Base-by-base conservation (phyloP, 116 monocot species). In the Cymodocea nodosa region DNA sequence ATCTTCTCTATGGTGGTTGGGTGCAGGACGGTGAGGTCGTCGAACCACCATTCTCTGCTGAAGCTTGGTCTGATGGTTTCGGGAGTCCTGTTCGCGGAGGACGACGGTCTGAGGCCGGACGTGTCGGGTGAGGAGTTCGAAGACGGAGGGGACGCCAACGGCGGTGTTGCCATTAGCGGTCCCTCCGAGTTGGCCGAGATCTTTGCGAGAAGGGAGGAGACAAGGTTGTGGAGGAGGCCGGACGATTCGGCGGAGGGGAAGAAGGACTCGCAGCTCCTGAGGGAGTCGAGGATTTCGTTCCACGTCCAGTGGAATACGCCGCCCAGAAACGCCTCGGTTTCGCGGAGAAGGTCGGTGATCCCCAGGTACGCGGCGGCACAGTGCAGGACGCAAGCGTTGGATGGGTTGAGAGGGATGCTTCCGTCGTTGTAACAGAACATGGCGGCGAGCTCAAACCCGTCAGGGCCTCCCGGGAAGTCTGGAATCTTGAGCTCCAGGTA, bases 31-130 rank as follows among this genome's bases (percentile, higher is more conserved):
- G 83, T 56, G 19, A 90, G 74, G 59, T 90, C 87, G n/a, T 87
- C 87, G 36, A 87, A 90, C 90, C 91, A 97, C 97, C 97, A 97
- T 56, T 91, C 97, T 50, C 65, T 82, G 50, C 35, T 68, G 37
- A 67, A 63, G 60, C 80, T 79, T 2, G 78, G 85, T 52, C 62
- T 86, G 35, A 73, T 63, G 14, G 80, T 59, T 6, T 85, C 83
- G 1, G 80, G 76, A 19, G 85, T 81, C 68, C 74, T 83, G 40
- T 54, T 65, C 53, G 83, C 75, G 4, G 77, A 79, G 4, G 77
- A 85, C 49, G 77, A 85, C 49, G 61, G 57, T 39, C 77, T 60
- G 65, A 76, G 73, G 7, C 61, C 71, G 5, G 62, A 60, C 1
- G 72, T 71, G 63, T 81, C 83, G 0, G 81, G 76, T 4, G 85